Base-by-base conservation (phyloP, 768 basidiomycete genomes). In the Suillus subalutaceus region DNA sequence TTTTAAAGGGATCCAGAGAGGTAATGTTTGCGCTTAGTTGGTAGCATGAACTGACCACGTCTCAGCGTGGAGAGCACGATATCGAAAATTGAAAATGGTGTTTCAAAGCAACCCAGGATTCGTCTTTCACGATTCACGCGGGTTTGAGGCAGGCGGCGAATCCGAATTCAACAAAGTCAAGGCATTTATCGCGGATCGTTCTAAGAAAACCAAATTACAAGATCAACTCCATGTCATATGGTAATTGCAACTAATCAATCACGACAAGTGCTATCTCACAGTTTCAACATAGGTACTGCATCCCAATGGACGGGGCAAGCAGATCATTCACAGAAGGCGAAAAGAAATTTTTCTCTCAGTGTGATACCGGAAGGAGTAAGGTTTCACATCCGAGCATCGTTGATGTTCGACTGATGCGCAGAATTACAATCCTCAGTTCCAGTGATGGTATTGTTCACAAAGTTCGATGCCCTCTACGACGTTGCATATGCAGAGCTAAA, bases 141-240 rank as follows among this genome's bases (percentile, higher is more conserved):
- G 44, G 8, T 46, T 46, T 46, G 44, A 46, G 4, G 44, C 44
- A 46, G 44, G 44, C 44, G 20, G 44, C 3, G 20, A 46, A 20
- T 46, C 44, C 9, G 44, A 46, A 46, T 46, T 46, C 4, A 20
- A 46, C 20, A 20, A 46, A 4, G 44, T 46, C 4, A 46, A 46
- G 44, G 20, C 8, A 10, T 46, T 46, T 10, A 46, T 46, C 9
- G 20, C 20, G 0, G 0, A 3, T 20, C 44, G 44, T 9, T 20
- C 20, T 0, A 46, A 46, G 44, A 3, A n/a, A n/a, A 4, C 20
- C 9, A n/a, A 4, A 4, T 10, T 46, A 0, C 20, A 9, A 1
- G 4, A n/a, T 46, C 8, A 75, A 41, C 53, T 83, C 13, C 81
- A 82, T 72, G 79, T 69, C 0, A 81, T 82, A 32, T 83, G 81